phyloP scores from a whole-genome alignment of 768 basidiomycete genomes.

The Naganishia kalamii region DNA sequence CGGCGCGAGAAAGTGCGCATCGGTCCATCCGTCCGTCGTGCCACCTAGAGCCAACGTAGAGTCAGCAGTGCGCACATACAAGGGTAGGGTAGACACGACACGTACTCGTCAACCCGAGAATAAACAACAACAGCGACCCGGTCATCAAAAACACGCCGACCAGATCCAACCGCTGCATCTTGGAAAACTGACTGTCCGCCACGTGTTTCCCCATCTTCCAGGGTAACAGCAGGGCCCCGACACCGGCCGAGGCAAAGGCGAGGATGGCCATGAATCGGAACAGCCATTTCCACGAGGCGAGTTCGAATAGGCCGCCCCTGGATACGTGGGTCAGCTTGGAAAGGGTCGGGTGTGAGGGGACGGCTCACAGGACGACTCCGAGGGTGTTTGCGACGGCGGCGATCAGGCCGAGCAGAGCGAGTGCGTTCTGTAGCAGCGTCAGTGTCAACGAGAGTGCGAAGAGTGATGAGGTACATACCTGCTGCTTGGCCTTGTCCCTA shows the following conservation, averaged over 20 bases:
- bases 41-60: slow-evolving; percentile 48
- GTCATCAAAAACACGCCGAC: slow-evolving; percentile 39
- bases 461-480: neutral
- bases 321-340: slow-evolving; percentile 47
- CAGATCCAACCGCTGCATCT: slow-evolving; percentile 36
- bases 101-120: slow-evolving; percentile 34
- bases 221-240: slow-evolving; percentile 48
- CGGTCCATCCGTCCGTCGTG: slow-evolving; percentile 53
- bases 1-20: slow-evolving; percentile 51
- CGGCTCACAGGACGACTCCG: slow-evolving; percentile 29
- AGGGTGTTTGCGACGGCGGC: slow-evolving; percentile 53
- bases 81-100: neutral
- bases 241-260: slow-evolving; percentile 43
- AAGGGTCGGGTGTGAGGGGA: neutral
- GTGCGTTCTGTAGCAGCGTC: slow-evolving; percentile 47
- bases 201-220: slow-evolving; percentile 1
- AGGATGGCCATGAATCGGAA: slow-evolving; percentile 54
- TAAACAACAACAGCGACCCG: slow-evolving; percentile 40
- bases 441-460: neutral
- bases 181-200: slow-evolving; percentile 5
- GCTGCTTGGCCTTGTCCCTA: slow-evolving; percentile 51
- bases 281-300: slow-evolving; percentile 53
- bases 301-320: slow-evolving; percentile 50
- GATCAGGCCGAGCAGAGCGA: slow-evolving; percentile 52
- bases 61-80: neutral